Evolutionary conservation across 768 basidiomycete genomes (phyloP).

Genomic region (Rhizopogon sp.): DNA sequence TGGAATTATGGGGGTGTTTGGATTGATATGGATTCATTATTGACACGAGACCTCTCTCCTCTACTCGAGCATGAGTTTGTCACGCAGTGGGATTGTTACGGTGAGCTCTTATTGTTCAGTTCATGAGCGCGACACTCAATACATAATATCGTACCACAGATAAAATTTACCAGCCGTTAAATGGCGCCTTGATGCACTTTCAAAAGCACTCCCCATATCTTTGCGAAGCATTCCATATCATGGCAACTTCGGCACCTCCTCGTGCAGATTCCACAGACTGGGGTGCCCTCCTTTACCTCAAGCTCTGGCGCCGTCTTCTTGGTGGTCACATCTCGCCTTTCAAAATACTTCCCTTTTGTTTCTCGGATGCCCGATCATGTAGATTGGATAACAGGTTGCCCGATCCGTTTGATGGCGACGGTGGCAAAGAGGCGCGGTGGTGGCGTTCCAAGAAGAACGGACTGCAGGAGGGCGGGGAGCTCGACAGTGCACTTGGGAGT

Average conservation of each 20-base stretch:
- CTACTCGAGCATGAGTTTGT: constrained; percentile 94
- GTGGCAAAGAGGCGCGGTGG: constrained; percentile 1
- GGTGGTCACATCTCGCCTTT: constrained; percentile 73
- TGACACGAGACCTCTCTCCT: constrained; percentile 84
- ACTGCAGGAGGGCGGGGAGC: constrained; percentile 54
- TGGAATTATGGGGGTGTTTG: constrained; percentile 93
- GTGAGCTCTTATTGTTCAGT: constrained; percentile 36
- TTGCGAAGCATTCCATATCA: constrained; percentile 93
- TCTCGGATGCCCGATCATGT: constrained; percentile 87
- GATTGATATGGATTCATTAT: constrained; percentile 96
- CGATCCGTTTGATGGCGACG: constrained; percentile 61
- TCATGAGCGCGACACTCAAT: not conserved
- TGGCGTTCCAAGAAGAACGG: constrained; percentile 24
- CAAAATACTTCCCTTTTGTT: constrained; percentile 92
- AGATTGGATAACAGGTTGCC: constrained; percentile 91
- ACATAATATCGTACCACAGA: constrained; percentile 33
- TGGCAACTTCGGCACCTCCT: constrained; percentile 71
- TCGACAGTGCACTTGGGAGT: constrained; percentile 57
- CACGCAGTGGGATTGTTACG: constrained; percentile 98
- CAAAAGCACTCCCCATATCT: constrained; percentile 88
- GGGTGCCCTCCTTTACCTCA: constrained; percentile 89
- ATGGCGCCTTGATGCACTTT: constrained; percentile 96
- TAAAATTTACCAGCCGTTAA: constrained; percentile 73
- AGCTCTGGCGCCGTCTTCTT: constrained; percentile 83
- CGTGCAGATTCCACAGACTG: constrained; percentile 83